phyloP scores from a whole-genome alignment of 768 basidiomycete species.

The Amanita brunnescens region DNA sequence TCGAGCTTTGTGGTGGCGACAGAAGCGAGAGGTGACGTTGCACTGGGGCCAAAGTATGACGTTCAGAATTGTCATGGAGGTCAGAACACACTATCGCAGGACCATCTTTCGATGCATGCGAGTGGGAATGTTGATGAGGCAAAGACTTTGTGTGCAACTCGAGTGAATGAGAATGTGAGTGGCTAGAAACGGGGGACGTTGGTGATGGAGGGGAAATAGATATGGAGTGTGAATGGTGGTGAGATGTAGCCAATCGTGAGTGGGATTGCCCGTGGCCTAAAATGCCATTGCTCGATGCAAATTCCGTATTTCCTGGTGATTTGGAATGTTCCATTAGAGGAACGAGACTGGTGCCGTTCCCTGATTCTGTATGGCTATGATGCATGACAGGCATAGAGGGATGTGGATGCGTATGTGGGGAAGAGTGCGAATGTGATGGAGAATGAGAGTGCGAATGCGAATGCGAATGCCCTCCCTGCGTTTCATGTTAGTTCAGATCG shows the following conservation, averaged over 20 bases:
- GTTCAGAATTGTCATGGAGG: too few species aligned
- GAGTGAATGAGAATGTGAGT: slow-evolving; percentile 19
- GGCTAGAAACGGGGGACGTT: slow-evolving; percentile 8
- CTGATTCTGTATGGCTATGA: neutral
- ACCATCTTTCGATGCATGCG: too few species aligned
- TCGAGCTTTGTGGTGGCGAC: slow-evolving; percentile 15
- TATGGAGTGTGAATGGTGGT: slow-evolving; percentile 21
- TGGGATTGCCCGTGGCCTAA: neutral
- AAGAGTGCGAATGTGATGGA: too few species aligned
- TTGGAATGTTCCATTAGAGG: neutral
- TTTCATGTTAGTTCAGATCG: slow-evolving; percentile 3
- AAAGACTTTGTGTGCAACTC: neutral
- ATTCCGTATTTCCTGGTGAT: neutral
- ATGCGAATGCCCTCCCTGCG: slow-evolving; percentile 51
- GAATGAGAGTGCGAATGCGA: slow-evolving; percentile 19
- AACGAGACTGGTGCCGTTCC: neutral
- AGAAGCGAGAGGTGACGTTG: slow-evolving; percentile 17
- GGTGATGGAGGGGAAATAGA: slow-evolving; percentile 14
- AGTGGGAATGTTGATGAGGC: too few species aligned
- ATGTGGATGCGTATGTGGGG: slow-evolving; percentile 10
- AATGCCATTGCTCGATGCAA: neutral
- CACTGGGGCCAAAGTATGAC: too few species aligned
- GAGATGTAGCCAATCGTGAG: slow-evolving; percentile 5
- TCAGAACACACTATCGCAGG: too few species aligned
- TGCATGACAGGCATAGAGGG: neutral